Evolutionary conservation across 495 filamentous ascomycete species (phyloP).

Genomic region (Lophiotrema nucula): DNA sequence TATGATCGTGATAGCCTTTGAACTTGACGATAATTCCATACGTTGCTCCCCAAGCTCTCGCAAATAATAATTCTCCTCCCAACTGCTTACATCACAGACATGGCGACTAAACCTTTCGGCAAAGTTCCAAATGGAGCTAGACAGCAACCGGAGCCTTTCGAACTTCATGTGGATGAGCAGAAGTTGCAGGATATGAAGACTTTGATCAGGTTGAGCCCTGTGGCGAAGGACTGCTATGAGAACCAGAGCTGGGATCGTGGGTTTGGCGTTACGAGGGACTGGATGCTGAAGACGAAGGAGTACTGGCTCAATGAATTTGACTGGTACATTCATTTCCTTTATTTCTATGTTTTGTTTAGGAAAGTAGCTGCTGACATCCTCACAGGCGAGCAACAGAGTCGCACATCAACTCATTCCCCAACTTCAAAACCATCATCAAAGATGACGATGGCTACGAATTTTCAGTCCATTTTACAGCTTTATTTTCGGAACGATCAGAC

Average conservation of each 20-base stretch:
- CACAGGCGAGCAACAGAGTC: conserved; percentile 44
- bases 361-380: neutral
- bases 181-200: conserved; percentile 12
- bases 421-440: conserved; percentile 54
- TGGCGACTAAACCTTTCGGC: neutral
- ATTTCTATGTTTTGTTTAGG: too few species aligned
- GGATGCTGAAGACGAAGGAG: conserved; percentile 55
- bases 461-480: conserved; percentile 60
- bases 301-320: conserved; percentile 50
- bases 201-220: conserved; percentile 1
- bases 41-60: neutral
- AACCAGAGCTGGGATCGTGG: conserved; percentile 46
- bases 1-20: too few species aligned
- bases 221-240: conserved; percentile 38
- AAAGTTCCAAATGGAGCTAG: neutral
- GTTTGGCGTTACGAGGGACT: conserved; percentile 53
- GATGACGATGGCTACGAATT: conserved; percentile 34
- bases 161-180: conserved; percentile 10
- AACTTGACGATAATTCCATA: neutral
- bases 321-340: conserved; percentile 37
- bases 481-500: conserved; percentile 58
- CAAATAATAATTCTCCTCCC: neutral
- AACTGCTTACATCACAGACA: neutral
- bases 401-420: conserved; percentile 61
- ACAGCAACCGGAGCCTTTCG: neutral